These are phyloP conservation scores for Coemansia sp. DNA, from an alignment of 192 early-diverging fungal genomes.

Conservation along the genomic window DNA sequence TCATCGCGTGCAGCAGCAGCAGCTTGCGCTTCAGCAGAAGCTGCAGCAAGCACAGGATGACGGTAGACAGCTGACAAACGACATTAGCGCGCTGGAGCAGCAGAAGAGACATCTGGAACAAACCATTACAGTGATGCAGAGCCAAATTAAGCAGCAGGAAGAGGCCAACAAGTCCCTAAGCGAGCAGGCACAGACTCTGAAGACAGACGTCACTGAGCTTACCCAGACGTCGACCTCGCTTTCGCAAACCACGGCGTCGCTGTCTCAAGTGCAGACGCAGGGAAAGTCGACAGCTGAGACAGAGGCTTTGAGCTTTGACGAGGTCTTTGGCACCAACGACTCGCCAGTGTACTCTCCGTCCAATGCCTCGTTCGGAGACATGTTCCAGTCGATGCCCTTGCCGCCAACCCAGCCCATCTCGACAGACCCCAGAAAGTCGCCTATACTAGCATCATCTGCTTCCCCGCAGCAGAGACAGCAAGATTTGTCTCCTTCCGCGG, in stretches of 20 bases:
- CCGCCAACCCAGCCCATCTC: background rate
- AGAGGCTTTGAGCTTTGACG: constrained; percentile 52
- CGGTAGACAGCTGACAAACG: constrained; percentile 30
- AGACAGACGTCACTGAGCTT: constrained; percentile 22
- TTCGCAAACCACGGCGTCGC: background rate
- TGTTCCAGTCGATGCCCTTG: constrained; percentile 7
- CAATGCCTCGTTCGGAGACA: constrained; percentile 20
- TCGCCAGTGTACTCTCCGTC: constrained; percentile 20
- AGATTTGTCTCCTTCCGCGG: constrained; percentile 7
- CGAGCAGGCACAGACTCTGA: constrained; percentile 10
- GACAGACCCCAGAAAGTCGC: constrained; percentile 2
- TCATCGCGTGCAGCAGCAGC: constrained; percentile 47
- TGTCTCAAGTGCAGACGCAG: constrained; percentile 4
- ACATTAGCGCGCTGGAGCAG: constrained; percentile 37
- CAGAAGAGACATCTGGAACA: constrained; percentile 39
- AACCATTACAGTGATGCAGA: constrained; percentile 16
- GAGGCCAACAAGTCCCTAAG: constrained; percentile 17
- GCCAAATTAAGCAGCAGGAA: constrained; percentile 34
- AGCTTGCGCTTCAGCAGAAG: constrained; percentile 37
- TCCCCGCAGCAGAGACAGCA: constrained; percentile 15
- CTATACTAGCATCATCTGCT: constrained; percentile 6
- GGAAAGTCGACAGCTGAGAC: constrained; percentile 8
- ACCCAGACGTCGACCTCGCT: constrained; percentile 16
- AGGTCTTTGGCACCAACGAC: constrained; percentile 48
- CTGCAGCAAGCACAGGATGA: constrained; percentile 51